Evolutionary conservation across 768 basidiomycete genomes (phyloP), one percentile per base, ranked within the genome.

Genomic region (Auricularia auricula-judae): DNA sequence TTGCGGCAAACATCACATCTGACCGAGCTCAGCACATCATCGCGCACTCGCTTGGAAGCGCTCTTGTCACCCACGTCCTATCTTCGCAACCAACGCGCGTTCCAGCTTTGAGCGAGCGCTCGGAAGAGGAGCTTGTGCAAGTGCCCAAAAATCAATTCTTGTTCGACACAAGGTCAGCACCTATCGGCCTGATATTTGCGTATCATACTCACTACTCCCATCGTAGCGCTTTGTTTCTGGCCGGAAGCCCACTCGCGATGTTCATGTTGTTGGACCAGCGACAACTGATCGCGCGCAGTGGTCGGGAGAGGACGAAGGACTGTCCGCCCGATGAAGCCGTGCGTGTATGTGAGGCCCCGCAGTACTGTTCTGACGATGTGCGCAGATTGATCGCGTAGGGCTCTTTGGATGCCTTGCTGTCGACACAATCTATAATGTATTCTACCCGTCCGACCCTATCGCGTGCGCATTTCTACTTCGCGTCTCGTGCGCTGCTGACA

Each of bases 191-290:
- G 12, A 10, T 54, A 7, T 29, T 29, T 2, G 33, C 33, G 2
- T 36, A 60, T 35, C 23, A 3, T 36, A 21, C 10, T 39, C 5
- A 23, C 62, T 47, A 10, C 42, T 62, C 54, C 5, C 12, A 16
- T 58, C 63, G 4, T 10, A 71, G 70, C 62, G 72, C 71, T 54
- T 69, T 78, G 7, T 80, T 78, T 69, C 69, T 76, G 16, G 71
- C 75, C 35, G 78, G 78, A 1, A 76, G 75, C 63, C 78, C 78
- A 3, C 68, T 80, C 8, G 73, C 76, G 1, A 71, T 80, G 58
- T 80, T 80, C 68, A 65, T 80, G n/a, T 77, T 78, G 63, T 67
- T 80, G 1, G 74, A 77, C 63, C 76, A 78, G 61, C 75, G 76
- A 4, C 78, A 79, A 62, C 64, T 79, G 12, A 78, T 80, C 68